Base-by-base conservation (phyloP, 2,329 filamentous ascomycete species). In the Monosporascus cannonballus region DNA sequence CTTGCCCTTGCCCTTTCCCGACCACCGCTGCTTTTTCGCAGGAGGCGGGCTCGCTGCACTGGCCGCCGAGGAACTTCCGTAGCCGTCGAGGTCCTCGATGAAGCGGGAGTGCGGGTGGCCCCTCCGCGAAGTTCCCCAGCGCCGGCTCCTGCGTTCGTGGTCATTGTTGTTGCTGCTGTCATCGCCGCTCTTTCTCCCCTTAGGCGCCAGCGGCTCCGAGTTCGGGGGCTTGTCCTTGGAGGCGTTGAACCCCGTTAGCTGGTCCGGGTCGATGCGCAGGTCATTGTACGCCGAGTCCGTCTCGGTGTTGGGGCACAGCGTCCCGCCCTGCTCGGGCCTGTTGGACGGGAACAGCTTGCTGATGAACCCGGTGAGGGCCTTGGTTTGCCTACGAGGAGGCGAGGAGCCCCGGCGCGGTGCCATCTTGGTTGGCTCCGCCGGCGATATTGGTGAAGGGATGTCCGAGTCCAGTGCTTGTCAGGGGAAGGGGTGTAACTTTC, bases 301-400 rank as follows among this genome's bases (percentile, higher is more conserved):
- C 22, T 64, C 59, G 17, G 45, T 52, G 9, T 54, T 57, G 25
- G 45, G 39, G 22, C 76, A 74, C 42, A 66, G 51, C 1, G 78
- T 81, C 9, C 78, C 73, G 20, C 79, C 77, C 30, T 73, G 72
- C 56, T 82, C 79, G 1, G 75, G 69, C 6, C 73, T 74, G 52
- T 74, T 71, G 55, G 72, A 77, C 0, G 79, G 78, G 9, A 79
- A 65, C 2, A 81, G 67, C 50, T 64, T 75, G 52, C 64, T 73
- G 49, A 80, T 62, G 60, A 76, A 75, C 48, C 65, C 65, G 17
- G 68, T 58, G 18, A 76, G 55, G 5, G 73, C 73, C 6, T 54
- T 51, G 22, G 62, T 50, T 41, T 59, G 59, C 55, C 59, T 64
- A 14, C 52, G 47, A 2, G 30, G 58, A 24, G 48, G 45, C 7